Conservation (phyloP, 306 rosid genomes). For the Vigna unguiculata region DNA sequence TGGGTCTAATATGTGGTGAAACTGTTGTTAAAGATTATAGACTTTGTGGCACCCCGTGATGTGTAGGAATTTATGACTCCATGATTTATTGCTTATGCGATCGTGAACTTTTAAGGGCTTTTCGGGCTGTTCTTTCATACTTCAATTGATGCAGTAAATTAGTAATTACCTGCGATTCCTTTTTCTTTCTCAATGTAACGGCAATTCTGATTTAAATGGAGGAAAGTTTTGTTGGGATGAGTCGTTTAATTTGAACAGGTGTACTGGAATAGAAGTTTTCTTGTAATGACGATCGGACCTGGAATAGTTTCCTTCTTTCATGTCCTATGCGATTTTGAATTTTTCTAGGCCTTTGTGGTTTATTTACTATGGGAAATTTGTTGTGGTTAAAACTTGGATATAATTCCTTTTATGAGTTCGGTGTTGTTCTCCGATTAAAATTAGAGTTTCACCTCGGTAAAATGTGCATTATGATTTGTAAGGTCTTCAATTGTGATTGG, state of each 20-base stretch:
- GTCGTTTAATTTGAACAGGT: background rate
- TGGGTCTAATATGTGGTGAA: background rate
- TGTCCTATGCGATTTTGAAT: slow-evolving; percentile 1
- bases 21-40: background rate
- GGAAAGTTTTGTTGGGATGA: background rate
- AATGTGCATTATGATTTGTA: no score
- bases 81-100: background rate
- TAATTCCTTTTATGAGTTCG: background rate
- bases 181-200: background rate
- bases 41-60: background rate
- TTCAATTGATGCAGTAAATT: background rate
- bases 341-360: background rate
- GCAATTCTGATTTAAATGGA: background rate
- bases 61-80: background rate
- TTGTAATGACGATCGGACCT: background rate
- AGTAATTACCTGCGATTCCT: background rate
- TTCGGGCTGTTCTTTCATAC: background rate
- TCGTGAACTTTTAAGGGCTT: background rate
- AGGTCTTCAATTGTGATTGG: background rate
- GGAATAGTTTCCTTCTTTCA: background rate
- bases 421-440: no score
- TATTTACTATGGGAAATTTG: background rate
- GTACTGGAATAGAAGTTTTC: background rate
- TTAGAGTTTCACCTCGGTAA: no score
- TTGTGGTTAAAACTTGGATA: background rate